phyloP scores from a whole-genome alignment of 495 filamentous ascomycete species.

The Evansstolkia leycettana region DNA sequence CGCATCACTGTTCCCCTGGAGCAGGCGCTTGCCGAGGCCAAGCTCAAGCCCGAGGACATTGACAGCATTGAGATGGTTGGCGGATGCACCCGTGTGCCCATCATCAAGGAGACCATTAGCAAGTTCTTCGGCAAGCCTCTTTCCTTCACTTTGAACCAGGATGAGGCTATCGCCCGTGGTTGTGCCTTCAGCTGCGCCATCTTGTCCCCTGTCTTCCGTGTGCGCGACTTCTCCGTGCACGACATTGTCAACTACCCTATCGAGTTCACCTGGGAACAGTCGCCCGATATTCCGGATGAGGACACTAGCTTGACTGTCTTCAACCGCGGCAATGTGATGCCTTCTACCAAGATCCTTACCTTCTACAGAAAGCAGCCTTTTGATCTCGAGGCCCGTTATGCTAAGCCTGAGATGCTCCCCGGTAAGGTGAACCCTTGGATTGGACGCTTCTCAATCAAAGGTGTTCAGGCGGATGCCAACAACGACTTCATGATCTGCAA shows the following conservation, averaged over 20 bases:
- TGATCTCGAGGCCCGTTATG: constrained; percentile 89
- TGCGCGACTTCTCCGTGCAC: constrained; percentile 93
- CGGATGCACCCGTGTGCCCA: constrained; percentile 86
- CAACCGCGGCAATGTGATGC: constrained; percentile 93
- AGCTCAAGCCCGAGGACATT: constrained; percentile 81
- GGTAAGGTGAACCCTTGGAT: constrained; percentile 92
- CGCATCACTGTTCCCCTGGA: constrained; percentile 65
- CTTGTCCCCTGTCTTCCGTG: constrained; percentile 94
- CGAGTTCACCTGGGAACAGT: constrained; percentile 99
- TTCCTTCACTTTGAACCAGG: constrained; percentile 96
- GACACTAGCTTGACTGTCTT: constrained; percentile 96
- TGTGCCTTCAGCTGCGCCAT: constrained; percentile 98
- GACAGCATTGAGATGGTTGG: constrained; percentile 90
- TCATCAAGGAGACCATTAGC: constrained; percentile 81
- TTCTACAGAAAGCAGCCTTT: constrained; percentile 99
- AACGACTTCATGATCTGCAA: constrained; percentile 99
- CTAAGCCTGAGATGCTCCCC: constrained; percentile 75
- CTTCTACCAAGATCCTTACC: constrained; percentile 97
- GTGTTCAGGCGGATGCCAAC: constrained; percentile 71
- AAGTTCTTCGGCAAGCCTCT: constrained; percentile 84
- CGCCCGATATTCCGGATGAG: constrained; percentile 95
- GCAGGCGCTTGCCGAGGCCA: constrained; percentile 83
- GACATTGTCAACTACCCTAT: constrained; percentile 98
- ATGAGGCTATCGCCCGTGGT: constrained; percentile 92
- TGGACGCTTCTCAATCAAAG: constrained; percentile 88